These are phyloP conservation scores for Russula dissimulans DNA, from an alignment of 768 basidiomycete species.

Conservation along the genomic window DNA sequence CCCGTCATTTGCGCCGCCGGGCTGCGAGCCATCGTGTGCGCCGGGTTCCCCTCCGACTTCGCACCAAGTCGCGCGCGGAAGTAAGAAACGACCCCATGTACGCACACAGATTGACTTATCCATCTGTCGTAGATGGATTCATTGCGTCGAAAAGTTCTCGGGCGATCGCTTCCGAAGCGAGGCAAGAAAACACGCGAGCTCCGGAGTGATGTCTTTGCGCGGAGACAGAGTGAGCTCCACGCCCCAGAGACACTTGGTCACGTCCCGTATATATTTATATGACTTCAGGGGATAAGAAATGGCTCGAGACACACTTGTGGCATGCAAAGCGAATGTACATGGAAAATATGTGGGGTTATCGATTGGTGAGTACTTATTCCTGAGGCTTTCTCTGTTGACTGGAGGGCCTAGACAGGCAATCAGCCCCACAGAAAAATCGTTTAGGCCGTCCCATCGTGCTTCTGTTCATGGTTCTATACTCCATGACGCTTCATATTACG, in stretches of 20 bases:
- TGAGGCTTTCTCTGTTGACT: background rate
- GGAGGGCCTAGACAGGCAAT: slow-evolving; percentile 44
- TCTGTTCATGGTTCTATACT: slow-evolving; percentile 76
- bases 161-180: slow-evolving; percentile 47
- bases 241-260: background rate
- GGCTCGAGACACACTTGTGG: slow-evolving; percentile 97
- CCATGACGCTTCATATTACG: slow-evolving; percentile 84
- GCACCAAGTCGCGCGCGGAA: slow-evolving; percentile 76
- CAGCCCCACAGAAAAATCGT: slow-evolving; percentile 85
- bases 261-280: background rate
- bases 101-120: background rate
- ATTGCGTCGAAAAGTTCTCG: slow-evolving; percentile 32
- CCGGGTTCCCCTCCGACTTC: slow-evolving; percentile 75
- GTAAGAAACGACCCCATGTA: slow-evolving; percentile 32
- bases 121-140: slow-evolving; percentile 41
- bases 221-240: slow-evolving; percentile 59
- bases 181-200: slow-evolving; percentile 52
- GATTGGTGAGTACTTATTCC: slow-evolving; percentile 45
- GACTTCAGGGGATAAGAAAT: slow-evolving; percentile 64
- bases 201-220: slow-evolving; percentile 51
- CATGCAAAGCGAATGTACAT: slow-evolving; percentile 96
- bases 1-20: slow-evolving; percentile 81
- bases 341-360: slow-evolving; percentile 87
- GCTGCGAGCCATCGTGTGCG: slow-evolving; percentile 94
- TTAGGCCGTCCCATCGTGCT: slow-evolving; percentile 86